Conservation (phyloP, 1,139 yeast genomes). For the Blastobotrys persicus region DNA sequence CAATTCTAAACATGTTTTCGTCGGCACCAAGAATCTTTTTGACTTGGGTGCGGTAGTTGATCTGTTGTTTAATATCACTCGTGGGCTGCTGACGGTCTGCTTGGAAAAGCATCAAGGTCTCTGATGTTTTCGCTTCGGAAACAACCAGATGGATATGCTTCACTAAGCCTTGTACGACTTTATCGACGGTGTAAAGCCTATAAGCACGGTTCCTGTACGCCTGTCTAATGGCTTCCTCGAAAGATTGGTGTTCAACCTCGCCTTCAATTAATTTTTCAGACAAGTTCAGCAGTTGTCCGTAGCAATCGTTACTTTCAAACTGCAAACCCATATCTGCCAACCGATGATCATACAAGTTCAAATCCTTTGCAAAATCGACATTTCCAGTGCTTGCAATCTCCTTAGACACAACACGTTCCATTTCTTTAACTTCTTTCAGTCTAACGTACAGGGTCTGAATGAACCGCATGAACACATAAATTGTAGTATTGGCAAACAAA, state of each 20-base stretch:
- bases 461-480: slow-evolving; percentile 87
- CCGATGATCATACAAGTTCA: slow-evolving; percentile 78
- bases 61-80: slow-evolving; percentile 78
- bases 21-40: slow-evolving; percentile 77
- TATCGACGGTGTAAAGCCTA: slow-evolving; percentile 88
- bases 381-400: slow-evolving; percentile 60
- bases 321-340: slow-evolving; percentile 76
- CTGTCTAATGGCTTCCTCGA: slow-evolving; percentile 92
- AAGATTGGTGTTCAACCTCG: slow-evolving; percentile 90
- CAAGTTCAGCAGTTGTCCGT: slow-evolving; percentile 68
- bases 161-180: slow-evolving; percentile 84
- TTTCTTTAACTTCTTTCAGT: slow-evolving; percentile 67
- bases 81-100: slow-evolving; percentile 60
- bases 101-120: slow-evolving; percentile 77
- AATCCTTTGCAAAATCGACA: slow-evolving; percentile 85
- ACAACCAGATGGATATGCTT: slow-evolving; percentile 83
- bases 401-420: slow-evolving; percentile 62
- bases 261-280: slow-evolving; percentile 83
- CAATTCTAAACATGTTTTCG: slow-evolving; percentile 89
- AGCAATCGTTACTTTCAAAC: slow-evolving; percentile 69
- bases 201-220: slow-evolving; percentile 93
- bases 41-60: slow-evolving; percentile 83
- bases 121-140: slow-evolving; percentile 79
- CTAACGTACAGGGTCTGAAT: slow-evolving; percentile 80
- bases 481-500: slow-evolving; percentile 85